A percentile compares a stretch with the other conserved stretches of the same genome.
These are phyloP conservation scores for Phoenix dactylifera DNA, from an alignment of 176 grass and related monocot species.

Conservation along the genomic window DNA sequence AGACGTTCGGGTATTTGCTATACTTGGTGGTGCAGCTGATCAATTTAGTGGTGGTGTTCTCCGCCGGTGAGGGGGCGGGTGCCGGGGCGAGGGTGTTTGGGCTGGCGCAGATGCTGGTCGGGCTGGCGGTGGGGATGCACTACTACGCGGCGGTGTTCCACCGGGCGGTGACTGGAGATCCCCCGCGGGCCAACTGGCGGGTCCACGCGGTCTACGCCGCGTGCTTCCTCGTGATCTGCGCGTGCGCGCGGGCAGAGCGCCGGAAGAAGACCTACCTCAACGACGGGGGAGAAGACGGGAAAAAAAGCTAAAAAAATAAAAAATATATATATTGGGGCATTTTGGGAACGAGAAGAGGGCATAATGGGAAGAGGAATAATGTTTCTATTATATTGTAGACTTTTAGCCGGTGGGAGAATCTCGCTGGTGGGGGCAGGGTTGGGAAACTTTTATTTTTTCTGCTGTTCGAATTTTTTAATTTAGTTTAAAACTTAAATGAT, in stretches of 20 bases:
- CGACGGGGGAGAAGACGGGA: conserved; percentile 62
- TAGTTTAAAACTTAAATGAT: too few relatives aligned
- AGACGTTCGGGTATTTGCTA: conserved; percentile 63
- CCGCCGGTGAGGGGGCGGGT: conserved; percentile 26
- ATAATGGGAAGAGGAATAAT: neutral
- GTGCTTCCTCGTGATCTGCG: conserved; percentile 74
- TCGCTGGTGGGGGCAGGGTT: too few relatives aligned
- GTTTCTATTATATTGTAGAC: too few relatives aligned
- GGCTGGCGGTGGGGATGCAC: conserved; percentile 74
- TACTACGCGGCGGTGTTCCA: conserved; percentile 96
- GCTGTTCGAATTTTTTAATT: too few relatives aligned
- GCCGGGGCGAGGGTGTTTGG: conserved; percentile 33
- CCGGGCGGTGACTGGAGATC: conserved; percentile 68
- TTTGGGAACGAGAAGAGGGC: neutral
- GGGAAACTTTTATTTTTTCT: too few relatives aligned
- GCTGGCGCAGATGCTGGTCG: conserved; percentile 86
- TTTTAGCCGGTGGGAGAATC: too few relatives aligned
- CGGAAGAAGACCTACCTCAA: conserved; percentile 79
- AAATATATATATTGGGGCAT: neutral
- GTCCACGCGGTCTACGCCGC: conserved; percentile 80
- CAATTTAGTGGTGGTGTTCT: conserved; percentile 72
- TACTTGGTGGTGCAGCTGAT: conserved; percentile 88
- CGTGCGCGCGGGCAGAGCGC: conserved; percentile 67
- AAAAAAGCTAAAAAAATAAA: conserved; percentile 44
- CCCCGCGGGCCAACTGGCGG: conserved; percentile 79